phyloP scores from a whole-genome alignment of 805 yeast species.

The Yamadazyma phyllophila region DNA sequence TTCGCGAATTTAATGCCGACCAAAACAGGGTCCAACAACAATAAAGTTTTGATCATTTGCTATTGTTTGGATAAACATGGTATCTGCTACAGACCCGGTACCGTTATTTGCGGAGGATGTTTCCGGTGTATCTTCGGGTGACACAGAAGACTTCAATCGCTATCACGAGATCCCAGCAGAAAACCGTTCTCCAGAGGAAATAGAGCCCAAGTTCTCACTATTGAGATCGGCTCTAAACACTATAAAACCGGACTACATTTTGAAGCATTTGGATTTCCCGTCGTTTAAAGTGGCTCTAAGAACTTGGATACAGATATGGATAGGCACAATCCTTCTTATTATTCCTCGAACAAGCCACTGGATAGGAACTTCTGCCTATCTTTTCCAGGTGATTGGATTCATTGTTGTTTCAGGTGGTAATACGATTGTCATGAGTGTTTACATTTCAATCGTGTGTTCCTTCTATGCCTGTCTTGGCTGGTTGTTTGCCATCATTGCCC shows the following conservation, averaged over 20 bases:
- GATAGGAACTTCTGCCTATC: constrained; percentile 29
- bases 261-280: constrained; percentile 24
- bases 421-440: constrained; percentile 19
- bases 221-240: not conserved
- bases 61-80: no score
- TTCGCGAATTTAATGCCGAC: no score
- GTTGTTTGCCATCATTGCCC: constrained; percentile 22
- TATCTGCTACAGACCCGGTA: not conserved
- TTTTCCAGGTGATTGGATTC: constrained; percentile 28
- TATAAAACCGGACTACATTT: constrained; percentile 22
- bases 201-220: not conserved
- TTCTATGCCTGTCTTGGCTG: constrained; percentile 20
- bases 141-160: not conserved
- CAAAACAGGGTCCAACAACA: no score
- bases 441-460: constrained; percentile 17
- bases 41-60: no score
- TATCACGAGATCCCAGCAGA: not conserved
- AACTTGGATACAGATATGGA: constrained; percentile 30
- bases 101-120: not conserved
- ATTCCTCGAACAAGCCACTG: constrained; percentile 24
- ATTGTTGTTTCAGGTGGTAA: constrained; percentile 27
- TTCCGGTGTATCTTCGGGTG: not conserved
- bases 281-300: constrained; percentile 25
- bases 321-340: constrained; percentile 21
- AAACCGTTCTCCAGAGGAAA: not conserved